Percentiles rank a stretch among this genome's conserved stretches.
Conservation (phyloP, 2,329 filamentous ascomycete species). For the Dactylellina parvicollis region DNA sequence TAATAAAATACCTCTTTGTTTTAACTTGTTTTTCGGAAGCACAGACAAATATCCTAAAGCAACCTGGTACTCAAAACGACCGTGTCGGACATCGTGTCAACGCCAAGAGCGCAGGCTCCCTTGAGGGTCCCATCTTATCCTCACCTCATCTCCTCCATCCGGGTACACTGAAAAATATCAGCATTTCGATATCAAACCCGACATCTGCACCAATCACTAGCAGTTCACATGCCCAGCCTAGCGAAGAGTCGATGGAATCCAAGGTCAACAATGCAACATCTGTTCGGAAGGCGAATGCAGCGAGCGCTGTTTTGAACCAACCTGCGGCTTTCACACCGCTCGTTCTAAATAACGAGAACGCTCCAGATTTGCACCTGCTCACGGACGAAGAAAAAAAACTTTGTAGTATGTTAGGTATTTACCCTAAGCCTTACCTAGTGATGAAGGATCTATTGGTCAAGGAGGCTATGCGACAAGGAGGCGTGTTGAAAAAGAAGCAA, state of each 20-base stretch:
- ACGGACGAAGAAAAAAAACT: conserved; percentile 85
- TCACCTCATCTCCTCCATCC: conserved; percentile 50
- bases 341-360: conserved; percentile 76
- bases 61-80: conserved; percentile 63
- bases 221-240: conserved; percentile 25
- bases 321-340: conserved; percentile 64
- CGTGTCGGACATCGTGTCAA: conserved; percentile 65
- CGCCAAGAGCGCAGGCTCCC: conserved; percentile 43
- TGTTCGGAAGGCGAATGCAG: conserved; percentile 37
- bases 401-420: conserved; percentile 82
- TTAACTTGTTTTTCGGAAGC: conserved; percentile 31
- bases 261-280: neutral
- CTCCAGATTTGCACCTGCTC: conserved; percentile 84
- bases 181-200: conserved; percentile 48
- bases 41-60: conserved; percentile 52
- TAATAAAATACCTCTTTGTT: conserved; percentile 14
- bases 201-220: conserved; percentile 48
- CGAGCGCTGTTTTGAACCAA: conserved; percentile 48
- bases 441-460: conserved; percentile 93
- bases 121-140: conserved; percentile 45
- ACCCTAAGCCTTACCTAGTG: conserved; percentile 93
- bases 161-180: conserved; percentile 32
- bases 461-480: conserved; percentile 88
- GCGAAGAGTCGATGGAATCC: conserved; percentile 21
- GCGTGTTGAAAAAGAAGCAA: conserved; percentile 90